Evolutionary conservation across 345 rosid genomes (phyloP), one percentile per base, ranked within the genome.

Genomic region (Salix brachista): DNA sequence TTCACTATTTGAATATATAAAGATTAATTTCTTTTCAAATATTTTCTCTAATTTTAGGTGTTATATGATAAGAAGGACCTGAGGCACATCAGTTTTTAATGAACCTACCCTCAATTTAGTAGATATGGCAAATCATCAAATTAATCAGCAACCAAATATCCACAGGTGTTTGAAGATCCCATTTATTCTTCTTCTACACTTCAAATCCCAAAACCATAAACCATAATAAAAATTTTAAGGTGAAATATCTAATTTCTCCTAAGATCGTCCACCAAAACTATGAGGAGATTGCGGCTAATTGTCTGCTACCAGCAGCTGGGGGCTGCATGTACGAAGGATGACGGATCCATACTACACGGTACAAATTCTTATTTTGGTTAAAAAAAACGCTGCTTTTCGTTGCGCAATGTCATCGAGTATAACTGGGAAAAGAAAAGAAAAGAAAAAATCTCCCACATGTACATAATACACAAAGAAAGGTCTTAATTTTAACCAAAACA

Each of bases 51-150:
- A 44, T 71, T 58, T 12, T 25, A 69, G 26, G 23, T 23, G 32
- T 65, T 64, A 26, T 50, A 58, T 34, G 44, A 41, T 76, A 52
- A 19, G 58, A 52, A 17, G 69, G 65, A 44, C 72, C 77, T 66
- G 46, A 70, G 75, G 69, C 61, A 75, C 60, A 75, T 80, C 77
- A 56, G 58, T 54, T 54, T 36, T 50, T 34, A 39, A n/a, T 71
- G 74, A 54, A 72, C 71, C 70, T 44, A 39, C 39, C 73, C 68
- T 60, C 68, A 73, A 39, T 68, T 17, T 56, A 69, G 69, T 44
- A 67, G 74, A 46, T 26, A 30, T 46, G n/a, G 19, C 30, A 64
- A 64, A 71, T 52, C 19, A 71, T 71, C 74, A 52, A 71, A 50
- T 50, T 18, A 18, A 50, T 50, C 25, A n/a, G 4, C 62, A 12